Evolutionary conservation across 345 rosid species (phyloP).

Genomic region (Populus pruinosa): DNA sequence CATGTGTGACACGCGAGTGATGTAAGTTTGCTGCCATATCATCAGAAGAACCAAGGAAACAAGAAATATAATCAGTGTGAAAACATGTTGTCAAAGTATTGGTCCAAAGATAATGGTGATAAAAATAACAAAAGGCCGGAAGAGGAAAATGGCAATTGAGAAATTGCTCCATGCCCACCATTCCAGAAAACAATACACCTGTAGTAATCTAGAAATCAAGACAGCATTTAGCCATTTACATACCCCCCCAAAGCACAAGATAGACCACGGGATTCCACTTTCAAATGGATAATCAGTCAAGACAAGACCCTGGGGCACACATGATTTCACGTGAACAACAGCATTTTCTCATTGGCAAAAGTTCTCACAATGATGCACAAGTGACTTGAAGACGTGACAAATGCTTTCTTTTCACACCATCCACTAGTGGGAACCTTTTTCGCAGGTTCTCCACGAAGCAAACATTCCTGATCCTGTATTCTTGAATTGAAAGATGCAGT

Average conservation of each 20-base stretch:
- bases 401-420: conserved; percentile 1
- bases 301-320: neutral
- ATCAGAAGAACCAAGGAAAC: neutral
- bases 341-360: neutral
- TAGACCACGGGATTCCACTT: neutral
- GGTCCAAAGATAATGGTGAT: neutral
- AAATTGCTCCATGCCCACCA: neutral
- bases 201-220: neutral
- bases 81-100: neutral
- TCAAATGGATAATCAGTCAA: neutral
- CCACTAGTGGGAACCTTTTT: neutral
- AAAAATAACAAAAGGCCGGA: neutral
- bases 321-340: conserved; percentile 13
- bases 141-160: neutral
- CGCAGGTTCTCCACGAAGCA: neutral
- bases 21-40: neutral
- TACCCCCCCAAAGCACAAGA: neutral
- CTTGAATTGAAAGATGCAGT: no score
- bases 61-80: neutral
- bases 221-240: neutral
- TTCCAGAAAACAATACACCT: neutral
- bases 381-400: neutral
- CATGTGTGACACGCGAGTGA: neutral
- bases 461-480: neutral
- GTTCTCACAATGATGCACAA: neutral